Evolutionary conservation across 805 yeast genomes (phyloP), one percentile per base, ranked within the genome.

Genomic region (Saturnispora gosingensis): DNA sequence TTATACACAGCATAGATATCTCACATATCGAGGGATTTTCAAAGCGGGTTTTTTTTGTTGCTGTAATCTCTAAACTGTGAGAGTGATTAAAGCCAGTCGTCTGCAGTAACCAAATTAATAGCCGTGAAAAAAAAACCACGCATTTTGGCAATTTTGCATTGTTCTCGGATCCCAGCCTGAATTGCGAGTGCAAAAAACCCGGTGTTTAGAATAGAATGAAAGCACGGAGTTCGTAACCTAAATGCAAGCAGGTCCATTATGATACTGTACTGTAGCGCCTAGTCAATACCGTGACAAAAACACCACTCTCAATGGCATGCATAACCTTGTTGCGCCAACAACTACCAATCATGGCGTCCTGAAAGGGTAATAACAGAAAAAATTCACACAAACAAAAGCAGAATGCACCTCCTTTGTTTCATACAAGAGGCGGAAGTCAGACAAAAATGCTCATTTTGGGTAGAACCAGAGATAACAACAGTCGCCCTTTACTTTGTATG

Each of bases 21-120:
- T 40, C 13, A 9, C 15, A 22, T 20, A 39, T 46, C 50, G 50
- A 47, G 50, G 50, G 50, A 47, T 47, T 47, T 47, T 40, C 35
- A 38, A 20, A 38, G 42, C 42, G 42, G 42, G 42, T 38, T 38
- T 38, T 40, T 40, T 40, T 40, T 16, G 30, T 40, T 6, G 24
- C 24, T 24, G 16, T 24, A 25, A 22, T 22, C n/a, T 8, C 24
- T 4, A 22, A 9, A 13, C 15, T 36, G 13, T 15, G 27, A 25
- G 30, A 40, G 27, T 36, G 27, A 40, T 25, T 24, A 40, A 40
- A 40, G 24, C 44, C 44, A 22, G 30, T 24, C 34, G 34, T 22
- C 18, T 16, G 7, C 22, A 5, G 44, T 25, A 40, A 6, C 22
- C n/a, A 40, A 40, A 24, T 22, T 16, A n/a, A 40, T 11, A 18